Evolutionary conservation across 176 grass and related monocot species (phyloP), one percentile per base, ranked within the genome.

Genomic region (Hyparrhenia diplandra): DNA sequence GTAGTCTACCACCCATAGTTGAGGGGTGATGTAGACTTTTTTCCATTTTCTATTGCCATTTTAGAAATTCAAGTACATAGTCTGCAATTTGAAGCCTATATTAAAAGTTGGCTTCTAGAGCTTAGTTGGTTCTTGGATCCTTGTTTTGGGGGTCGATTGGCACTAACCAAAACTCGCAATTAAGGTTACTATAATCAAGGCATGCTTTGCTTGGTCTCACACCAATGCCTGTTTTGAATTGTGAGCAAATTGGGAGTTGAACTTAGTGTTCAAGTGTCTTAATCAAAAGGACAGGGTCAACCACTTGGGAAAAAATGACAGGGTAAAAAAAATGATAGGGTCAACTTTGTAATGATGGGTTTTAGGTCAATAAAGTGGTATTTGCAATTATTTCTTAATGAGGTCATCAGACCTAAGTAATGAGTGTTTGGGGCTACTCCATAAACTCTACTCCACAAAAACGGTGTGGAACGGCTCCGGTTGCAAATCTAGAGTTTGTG

Each of bases 151-250:
- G 59, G 55, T 60, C 3, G 32, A 2, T 4, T 60, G 4, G 31
- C 65, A 29, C 18, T 52, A 64, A 78, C 71, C 66, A 77, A 77
- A 69, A 77, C 1, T 67, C 12, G 13, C 11, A 36, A 37, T 3
- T 3, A 14, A 39, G 10, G 9, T 10, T 27, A 10, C 0, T 46
- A 3, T 45, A 5, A 39, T 34, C 46, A 57, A 29, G 29, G 11
- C 27, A 27, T 52, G 46, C 35, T 80, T 74, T 80, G 69, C 84
- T 67, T 86, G 25, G 65, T 69, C n/a, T 75, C 12, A 27, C 29
- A 49, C 3, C 46, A 67, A 40, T 24, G 30, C 18, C 2, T 29
- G 47, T 39, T 87, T 82, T 29, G 47, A 63, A 0, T 69, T 17
- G 37, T 47, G 41, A 28, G 36, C 74, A 73, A 88, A 40, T 69